Percentiles rank a stretch among this genome's conserved stretches.
These are phyloP conservation scores for Melastoma malabathricum DNA, from an alignment of 345 rosid species.

Conservation along the genomic window DNA sequence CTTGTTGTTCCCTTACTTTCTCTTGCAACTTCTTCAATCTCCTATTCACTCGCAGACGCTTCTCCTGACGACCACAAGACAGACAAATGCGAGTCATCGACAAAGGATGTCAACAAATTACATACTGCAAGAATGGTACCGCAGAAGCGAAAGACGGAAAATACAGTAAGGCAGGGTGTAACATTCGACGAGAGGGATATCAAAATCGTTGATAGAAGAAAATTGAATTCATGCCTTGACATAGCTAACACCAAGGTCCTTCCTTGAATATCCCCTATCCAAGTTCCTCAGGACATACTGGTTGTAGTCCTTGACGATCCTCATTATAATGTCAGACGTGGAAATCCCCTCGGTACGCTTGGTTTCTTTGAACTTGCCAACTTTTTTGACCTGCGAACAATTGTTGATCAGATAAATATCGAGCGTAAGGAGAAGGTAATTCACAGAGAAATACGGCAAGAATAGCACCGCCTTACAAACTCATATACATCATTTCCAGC, in stretches of 20 bases:
- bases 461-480: conserved; percentile 45
- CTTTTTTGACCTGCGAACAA: conserved; percentile 52
- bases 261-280: conserved; percentile 86
- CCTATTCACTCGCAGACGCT: conserved; percentile 89
- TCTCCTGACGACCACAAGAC: conserved; percentile 41
- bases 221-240: conserved; percentile 45
- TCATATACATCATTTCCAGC: conserved; percentile 87
- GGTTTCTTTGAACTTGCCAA: conserved; percentile 83
- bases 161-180: neutral
- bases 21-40: conserved; percentile 79
- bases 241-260: conserved; percentile 87
- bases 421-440: neutral
- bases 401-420: conserved; percentile 8
- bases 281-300: conserved; percentile 89
- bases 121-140: neutral
- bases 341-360: conserved; percentile 91
- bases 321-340: conserved; percentile 85
- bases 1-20: conserved; percentile 88
- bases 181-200: neutral
- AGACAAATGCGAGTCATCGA: neutral
- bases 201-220: neutral
- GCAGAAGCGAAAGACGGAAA: neutral
- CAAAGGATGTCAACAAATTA: neutral
- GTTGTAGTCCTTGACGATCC: conserved; percentile 86
- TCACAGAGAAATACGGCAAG: conserved; percentile 5